Evolutionary conservation across 2,329 filamentous ascomycete species (phyloP).

Genomic region (Talaromyces sp.): DNA sequence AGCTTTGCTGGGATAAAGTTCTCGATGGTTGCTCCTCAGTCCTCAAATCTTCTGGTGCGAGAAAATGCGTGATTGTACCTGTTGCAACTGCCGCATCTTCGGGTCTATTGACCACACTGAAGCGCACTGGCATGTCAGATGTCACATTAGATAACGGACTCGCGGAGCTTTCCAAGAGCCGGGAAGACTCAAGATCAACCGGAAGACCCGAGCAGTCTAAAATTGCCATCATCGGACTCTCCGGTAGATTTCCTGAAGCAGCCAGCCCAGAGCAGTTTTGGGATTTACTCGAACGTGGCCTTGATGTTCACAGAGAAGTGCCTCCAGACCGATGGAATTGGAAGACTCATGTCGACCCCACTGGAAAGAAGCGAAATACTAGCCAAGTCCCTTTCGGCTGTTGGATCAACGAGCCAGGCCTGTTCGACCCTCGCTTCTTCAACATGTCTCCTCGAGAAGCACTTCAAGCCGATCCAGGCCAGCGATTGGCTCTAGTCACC

Average conservation of each 20-base stretch:
- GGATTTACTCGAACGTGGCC: constrained; percentile 27
- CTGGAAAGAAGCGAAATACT: constrained; percentile 26
- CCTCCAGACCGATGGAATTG: constrained; percentile 28
- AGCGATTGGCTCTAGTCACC: constrained; percentile 65
- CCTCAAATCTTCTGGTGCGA: constrained; percentile 13
- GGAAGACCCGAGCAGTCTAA: constrained; percentile 24
- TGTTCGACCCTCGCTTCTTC: constrained; percentile 35
- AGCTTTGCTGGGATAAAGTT: constrained; percentile 38
- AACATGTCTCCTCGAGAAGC: constrained; percentile 64
- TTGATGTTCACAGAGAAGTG: constrained; percentile 27
- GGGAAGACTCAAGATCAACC: constrained; percentile 18
- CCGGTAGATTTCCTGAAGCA: constrained; percentile 67
- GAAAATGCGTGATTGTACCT: constrained; percentile 22
- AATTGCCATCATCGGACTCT: constrained; percentile 76
- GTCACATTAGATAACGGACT: constrained; percentile 22
- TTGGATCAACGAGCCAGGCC: constrained; percentile 29
- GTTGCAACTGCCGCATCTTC: constrained; percentile 27
- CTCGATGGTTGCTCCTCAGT: constrained; percentile 25
- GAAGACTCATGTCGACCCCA: constrained; percentile 28
- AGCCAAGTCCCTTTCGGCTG: constrained; percentile 27
- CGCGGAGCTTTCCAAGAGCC: constrained; percentile 19
- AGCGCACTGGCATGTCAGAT: constrained; percentile 21
- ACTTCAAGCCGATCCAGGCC: constrained; percentile 71
- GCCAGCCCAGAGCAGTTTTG: constrained; percentile 27
- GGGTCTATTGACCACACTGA: constrained; percentile 25